phyloP scores from a whole-genome alignment of 805 yeast genomes.

The Hanseniaspora jakobsenii region DNA sequence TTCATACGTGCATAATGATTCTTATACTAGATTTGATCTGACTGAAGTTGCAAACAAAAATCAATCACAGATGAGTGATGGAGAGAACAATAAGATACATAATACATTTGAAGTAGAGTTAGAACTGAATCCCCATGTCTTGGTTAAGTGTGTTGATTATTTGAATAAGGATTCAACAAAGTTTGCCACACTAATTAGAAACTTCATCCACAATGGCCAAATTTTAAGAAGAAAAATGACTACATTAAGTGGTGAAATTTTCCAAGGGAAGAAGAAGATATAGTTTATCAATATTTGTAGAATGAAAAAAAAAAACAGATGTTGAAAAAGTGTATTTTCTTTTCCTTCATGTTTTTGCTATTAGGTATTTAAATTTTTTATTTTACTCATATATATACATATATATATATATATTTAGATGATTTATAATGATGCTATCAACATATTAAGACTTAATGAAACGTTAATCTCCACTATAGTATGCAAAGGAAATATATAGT shows the following conservation, averaged over 20 bases:
- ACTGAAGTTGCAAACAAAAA: conserved; percentile 38
- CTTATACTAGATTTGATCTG: conserved; percentile 60
- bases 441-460: no score
- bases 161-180: conserved; percentile 38
- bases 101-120: conserved; percentile 37
- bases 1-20: conserved; percentile 60
- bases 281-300: conserved; percentile 14
- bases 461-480: no score
- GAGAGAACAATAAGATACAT: conserved; percentile 22
- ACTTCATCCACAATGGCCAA: conserved; percentile 50
- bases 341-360: neutral
- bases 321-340: neutral
- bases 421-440: no score
- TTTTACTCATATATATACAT: neutral
- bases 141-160: conserved; percentile 33
- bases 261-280: conserved; percentile 29
- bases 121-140: conserved; percentile 37
- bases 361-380: neutral
- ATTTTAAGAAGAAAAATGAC: conserved; percentile 30
- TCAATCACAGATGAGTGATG: conserved; percentile 15
- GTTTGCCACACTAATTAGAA: conserved; percentile 47
- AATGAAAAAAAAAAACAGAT: conserved; percentile 5
- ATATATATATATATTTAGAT: conserved; percentile 2
- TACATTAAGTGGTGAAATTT: conserved; percentile 27
- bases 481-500: no score